Evolutionary conservation across 805 yeast genomes (phyloP).

Genomic region (Saccharomycopsis schoenii): DNA sequence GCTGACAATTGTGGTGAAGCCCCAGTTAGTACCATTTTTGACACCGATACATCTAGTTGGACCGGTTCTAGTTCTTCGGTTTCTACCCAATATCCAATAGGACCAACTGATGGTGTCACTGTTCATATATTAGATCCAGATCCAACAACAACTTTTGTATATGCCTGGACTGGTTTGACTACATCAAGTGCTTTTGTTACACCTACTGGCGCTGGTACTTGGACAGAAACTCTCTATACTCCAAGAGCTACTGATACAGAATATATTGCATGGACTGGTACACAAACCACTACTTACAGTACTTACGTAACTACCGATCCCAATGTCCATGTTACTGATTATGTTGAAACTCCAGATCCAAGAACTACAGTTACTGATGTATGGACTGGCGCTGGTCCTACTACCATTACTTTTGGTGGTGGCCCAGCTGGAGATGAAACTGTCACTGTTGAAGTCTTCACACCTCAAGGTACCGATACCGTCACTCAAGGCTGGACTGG

Average conservation of each 20-base stretch:
- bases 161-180: too few species aligned
- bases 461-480: background rate
- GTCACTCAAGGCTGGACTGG: slow-evolving; percentile 9
- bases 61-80: background rate
- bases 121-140: slow-evolving; percentile 14
- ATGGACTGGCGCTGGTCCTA: too few species aligned
- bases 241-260: too few species aligned
- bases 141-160: background rate
- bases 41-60: background rate
- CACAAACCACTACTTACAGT: slow-evolving; percentile 1
- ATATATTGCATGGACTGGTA: slow-evolving; percentile 7
- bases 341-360: slow-evolving; percentile 1
- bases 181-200: too few species aligned
- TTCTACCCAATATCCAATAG: slow-evolving; percentile 10
- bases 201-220: too few species aligned
- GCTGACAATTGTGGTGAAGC: background rate
- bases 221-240: too few species aligned
- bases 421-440: too few species aligned
- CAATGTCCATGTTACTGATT: background rate
- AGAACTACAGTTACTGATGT: background rate
- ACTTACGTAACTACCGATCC: background rate
- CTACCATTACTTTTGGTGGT: too few species aligned
- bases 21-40: background rate
- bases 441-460: too few species aligned
- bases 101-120: slow-evolving; percentile 13